Conservation (phyloP, 2,329 filamentous ascomycete species). For the Aureobasidium namibiae region DNA sequence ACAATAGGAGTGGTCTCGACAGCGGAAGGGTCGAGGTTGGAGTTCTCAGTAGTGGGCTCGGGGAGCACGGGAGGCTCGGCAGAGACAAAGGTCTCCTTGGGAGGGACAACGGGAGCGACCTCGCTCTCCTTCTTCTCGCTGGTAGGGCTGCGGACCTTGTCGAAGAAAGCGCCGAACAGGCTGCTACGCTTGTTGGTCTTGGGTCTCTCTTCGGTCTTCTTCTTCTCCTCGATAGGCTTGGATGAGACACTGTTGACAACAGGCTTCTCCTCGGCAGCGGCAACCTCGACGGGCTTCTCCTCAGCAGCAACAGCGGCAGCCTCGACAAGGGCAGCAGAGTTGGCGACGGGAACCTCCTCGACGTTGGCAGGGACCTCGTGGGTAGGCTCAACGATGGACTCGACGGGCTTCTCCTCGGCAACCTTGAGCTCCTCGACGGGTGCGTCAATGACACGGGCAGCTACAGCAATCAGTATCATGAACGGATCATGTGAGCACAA, state of each 20-base stretch:
- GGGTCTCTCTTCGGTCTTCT: conserved; percentile 35
- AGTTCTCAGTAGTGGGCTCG: conserved; percentile 25
- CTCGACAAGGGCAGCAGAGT: conserved; percentile 2
- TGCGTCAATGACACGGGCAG: conserved; percentile 24
- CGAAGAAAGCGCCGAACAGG: conserved; percentile 64
- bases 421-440: conserved; percentile 20
- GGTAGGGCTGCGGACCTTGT: conserved; percentile 44
- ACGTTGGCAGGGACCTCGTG: conserved; percentile 28
- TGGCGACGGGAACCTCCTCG: conserved; percentile 7
- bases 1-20: conserved; percentile 22
- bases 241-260: conserved; percentile 32
- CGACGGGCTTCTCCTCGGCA: conserved; percentile 19
- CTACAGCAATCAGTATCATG: conserved; percentile 17
- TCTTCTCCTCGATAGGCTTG: conserved; percentile 27
- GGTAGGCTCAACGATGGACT: conserved; percentile 41
- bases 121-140: conserved; percentile 64
- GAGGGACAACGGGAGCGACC: conserved; percentile 42
- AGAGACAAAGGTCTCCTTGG: conserved; percentile 39
- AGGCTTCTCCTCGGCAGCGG: conserved; percentile 32
- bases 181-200: conserved; percentile 77
- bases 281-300: conserved; percentile 36
- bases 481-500: conserved; percentile 17
- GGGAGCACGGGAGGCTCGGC: conserved; percentile 28
- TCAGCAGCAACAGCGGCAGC: conserved; percentile 14
- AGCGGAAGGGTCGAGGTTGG: conserved; percentile 30